Percentiles rank a stretch among this genome's conserved stretches.
phyloP scores from a whole-genome alignment of 495 filamentous ascomycete species.

The Penicillium mononematosum region DNA sequence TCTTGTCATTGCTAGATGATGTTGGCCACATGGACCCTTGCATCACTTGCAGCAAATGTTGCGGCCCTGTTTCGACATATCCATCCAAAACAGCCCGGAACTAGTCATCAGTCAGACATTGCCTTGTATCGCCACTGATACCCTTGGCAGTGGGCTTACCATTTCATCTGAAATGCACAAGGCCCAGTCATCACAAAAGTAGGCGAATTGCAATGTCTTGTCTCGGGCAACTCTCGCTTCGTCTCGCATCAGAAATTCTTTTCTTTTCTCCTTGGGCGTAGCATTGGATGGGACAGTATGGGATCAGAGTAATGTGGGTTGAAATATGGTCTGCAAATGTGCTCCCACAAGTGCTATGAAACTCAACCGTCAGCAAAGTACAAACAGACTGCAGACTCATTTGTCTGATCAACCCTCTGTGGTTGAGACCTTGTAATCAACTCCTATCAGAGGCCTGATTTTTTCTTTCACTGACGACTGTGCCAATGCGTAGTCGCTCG shows the following conservation, averaged over 20 bases:
- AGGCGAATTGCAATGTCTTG: not conserved
- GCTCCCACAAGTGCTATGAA: not conserved
- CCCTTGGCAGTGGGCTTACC: not conserved
- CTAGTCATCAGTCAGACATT: not conserved
- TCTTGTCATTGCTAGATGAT: not conserved
- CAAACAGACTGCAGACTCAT: not conserved
- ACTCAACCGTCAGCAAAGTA: not conserved
- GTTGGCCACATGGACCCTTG: not conserved
- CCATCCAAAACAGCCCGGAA: not conserved
- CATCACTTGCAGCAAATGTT: not conserved
- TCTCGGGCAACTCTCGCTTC: not conserved
- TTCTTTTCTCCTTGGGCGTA: not conserved
- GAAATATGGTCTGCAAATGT: not conserved
- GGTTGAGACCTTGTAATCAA: not conserved
- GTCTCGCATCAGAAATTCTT: not conserved
- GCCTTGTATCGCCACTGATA: not conserved
- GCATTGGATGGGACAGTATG: not conserved
- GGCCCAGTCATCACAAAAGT: not conserved
- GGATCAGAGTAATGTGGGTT: not conserved
- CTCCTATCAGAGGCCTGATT: not conserved
- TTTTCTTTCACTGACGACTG: not conserved
- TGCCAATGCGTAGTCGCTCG: not conserved
- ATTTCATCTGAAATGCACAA: too few species aligned
- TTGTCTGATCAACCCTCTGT: not conserved
- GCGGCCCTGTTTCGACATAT: not conserved